phyloP scores from a whole-genome alignment of 768 basidiomycete species.

The Lactifluus volemus region DNA sequence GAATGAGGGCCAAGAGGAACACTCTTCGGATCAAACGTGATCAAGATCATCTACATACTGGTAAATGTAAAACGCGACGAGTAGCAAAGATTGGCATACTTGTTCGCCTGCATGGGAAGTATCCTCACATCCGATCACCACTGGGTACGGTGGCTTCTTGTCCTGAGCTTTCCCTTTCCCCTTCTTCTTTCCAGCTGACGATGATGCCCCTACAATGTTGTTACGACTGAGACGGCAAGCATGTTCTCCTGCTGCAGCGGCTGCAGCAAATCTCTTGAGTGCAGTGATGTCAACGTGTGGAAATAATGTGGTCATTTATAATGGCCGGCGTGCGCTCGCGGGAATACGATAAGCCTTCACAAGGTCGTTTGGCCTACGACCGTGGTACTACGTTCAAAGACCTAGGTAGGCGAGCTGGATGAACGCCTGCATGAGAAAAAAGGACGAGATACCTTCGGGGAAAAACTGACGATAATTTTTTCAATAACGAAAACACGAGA shows the following conservation, averaged over 20 bases:
- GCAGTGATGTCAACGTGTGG: constrained; percentile 25
- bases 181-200: constrained; percentile 4
- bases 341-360: neutral
- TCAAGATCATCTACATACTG: constrained; percentile 23
- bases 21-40: constrained; percentile 24
- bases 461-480: neutral
- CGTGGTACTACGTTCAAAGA: neutral
- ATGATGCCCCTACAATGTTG: neutral
- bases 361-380: neutral
- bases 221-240: constrained; percentile 15
- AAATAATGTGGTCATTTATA: constrained; percentile 20
- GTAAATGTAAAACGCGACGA: neutral
- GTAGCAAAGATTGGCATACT: constrained; percentile 15
- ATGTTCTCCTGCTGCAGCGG: constrained; percentile 23
- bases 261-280: constrained; percentile 24
- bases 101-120: constrained; percentile 26
- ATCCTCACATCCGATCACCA: constrained; percentile 22
- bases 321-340: neutral
- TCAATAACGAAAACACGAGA: neutral
- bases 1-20: constrained; percentile 25
- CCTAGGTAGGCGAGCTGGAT: neutral
- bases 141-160: constrained; percentile 15
- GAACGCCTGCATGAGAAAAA: neutral
- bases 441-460: neutral
- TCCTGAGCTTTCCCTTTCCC: constrained; percentile 14